Evolutionary conservation across 192 early-diverging fungal species (phyloP).

Genomic region (Podila epicladia): DNA sequence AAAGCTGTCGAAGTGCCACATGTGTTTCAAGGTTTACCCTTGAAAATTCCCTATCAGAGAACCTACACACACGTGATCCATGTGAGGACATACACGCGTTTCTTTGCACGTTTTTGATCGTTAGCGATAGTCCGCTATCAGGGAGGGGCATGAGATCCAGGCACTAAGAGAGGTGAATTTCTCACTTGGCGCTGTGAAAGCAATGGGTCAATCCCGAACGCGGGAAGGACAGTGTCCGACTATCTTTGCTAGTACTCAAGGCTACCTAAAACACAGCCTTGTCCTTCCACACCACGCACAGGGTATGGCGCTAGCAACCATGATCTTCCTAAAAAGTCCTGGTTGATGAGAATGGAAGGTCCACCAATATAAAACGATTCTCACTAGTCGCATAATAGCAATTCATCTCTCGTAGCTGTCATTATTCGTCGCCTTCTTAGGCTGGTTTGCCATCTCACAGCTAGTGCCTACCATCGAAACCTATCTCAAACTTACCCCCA

Average conservation of each 20-base stretch:
- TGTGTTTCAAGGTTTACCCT: no score
- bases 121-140: not conserved
- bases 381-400: constrained; percentile 41
- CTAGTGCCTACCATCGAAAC: constrained; percentile 61
- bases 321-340: constrained; percentile 31
- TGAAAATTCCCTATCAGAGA: not conserved
- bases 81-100: not conserved
- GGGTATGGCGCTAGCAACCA: constrained; percentile 19
- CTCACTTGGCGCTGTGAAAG: no score
- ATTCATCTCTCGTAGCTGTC: constrained; percentile 53
- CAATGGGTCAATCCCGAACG: no score
- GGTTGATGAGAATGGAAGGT: constrained; percentile 42
- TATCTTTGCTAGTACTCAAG: not conserved
- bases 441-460: constrained; percentile 73
- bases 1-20: no score
- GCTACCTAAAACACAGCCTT: not conserved
- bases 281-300: not conserved
- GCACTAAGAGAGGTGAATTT: no score
- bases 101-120: constrained; percentile 12
- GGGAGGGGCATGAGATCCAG: not conserved
- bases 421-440: constrained; percentile 54
- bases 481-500: constrained; percentile 60
- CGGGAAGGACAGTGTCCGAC: not conserved
- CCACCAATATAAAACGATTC: constrained; percentile 46
- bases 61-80: constrained; percentile 2